These are phyloP conservation scores for Apophysomyces ossiformis DNA, from an alignment of 371 early-diverging fungal genomes.

Conservation along the genomic window DNA sequence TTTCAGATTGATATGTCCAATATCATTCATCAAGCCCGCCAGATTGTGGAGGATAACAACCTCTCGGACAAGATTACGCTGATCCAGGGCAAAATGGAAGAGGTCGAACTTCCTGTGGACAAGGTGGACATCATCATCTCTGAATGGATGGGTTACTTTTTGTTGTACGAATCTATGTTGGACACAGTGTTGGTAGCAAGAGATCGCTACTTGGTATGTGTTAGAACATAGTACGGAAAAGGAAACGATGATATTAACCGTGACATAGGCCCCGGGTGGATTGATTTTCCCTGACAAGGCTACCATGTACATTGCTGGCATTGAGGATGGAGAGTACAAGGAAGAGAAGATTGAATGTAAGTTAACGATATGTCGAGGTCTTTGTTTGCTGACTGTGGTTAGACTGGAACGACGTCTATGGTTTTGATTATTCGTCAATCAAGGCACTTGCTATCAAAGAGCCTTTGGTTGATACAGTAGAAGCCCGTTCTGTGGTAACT, in stretches of 20 bases:
- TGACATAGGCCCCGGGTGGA: slow-evolving; percentile 62
- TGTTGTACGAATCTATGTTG: slow-evolving; percentile 97
- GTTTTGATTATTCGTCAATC: slow-evolving; percentile 91
- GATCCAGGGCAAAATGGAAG: slow-evolving; percentile 97
- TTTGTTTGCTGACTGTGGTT: slow-evolving; percentile 16
- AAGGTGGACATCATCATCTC: slow-evolving; percentile 95
- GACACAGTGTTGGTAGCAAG: slow-evolving; percentile 96
- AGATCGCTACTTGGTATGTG: slow-evolving; percentile 84
- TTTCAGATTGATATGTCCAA: slow-evolving; percentile 91
- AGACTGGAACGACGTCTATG: slow-evolving; percentile 94
- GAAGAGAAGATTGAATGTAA: slow-evolving; percentile 89
- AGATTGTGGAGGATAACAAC: slow-evolving; percentile 90
- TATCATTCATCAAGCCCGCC: slow-evolving; percentile 91
- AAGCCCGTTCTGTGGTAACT: slow-evolving; percentile 79
- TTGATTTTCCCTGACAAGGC: slow-evolving; percentile 94
- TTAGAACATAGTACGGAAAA: slow-evolving; percentile 8
- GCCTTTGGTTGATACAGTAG: slow-evolving; percentile 92
- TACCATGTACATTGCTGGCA: slow-evolving; percentile 88
- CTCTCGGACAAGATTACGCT: slow-evolving; percentile 83
- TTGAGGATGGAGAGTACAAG: slow-evolving; percentile 94
- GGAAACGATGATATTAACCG: slow-evolving; percentile 1
- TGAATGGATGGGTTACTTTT: slow-evolving; percentile 99
- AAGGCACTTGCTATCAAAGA: slow-evolving; percentile 87
- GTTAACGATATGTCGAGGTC: slow-evolving; percentile 17
- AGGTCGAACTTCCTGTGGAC: slow-evolving; percentile 88